Conservation (phyloP, 257 asterid genomes). For the Agastache rugosa region DNA sequence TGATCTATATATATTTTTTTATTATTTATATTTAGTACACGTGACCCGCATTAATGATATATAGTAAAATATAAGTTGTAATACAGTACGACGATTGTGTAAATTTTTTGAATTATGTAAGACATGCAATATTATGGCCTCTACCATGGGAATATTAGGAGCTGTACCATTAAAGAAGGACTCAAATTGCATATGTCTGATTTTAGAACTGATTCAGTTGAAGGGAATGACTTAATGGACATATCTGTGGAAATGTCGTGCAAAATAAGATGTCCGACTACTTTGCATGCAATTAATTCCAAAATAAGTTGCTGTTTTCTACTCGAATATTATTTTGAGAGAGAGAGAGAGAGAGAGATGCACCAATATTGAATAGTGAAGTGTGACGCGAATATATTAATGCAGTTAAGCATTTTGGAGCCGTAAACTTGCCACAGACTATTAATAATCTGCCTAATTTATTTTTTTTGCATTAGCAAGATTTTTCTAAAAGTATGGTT, state of each 20-base stretch:
- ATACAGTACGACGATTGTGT: too few relatives aligned
- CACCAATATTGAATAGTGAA: not conserved
- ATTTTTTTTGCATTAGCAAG: not conserved
- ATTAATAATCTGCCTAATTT: not conserved
- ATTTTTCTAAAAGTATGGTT: not conserved
- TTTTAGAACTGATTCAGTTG: constrained; percentile 26
- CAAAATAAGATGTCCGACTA: not conserved
- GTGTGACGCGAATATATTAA: not conserved
- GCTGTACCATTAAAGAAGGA: not conserved
- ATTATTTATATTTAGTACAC: too few relatives aligned
- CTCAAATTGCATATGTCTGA: constrained; percentile 1
- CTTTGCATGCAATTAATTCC: not conserved
- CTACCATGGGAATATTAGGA: constrained; percentile 1
- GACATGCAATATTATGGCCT: not conserved
- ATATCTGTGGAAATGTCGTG: constrained; percentile 1
- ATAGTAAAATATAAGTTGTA: too few relatives aligned
- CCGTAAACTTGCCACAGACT: not conserved
- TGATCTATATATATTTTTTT: too few relatives aligned
- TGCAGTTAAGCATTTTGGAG: not conserved
- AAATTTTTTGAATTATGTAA: not conserved
- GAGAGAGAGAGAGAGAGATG: not conserved
- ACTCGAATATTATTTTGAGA: not conserved
- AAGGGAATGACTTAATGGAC: not conserved
- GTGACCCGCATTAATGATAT: too few relatives aligned
- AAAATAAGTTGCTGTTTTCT: not conserved